These are phyloP conservation scores for Epichloe hybrida DNA, from an alignment of 2,329 filamentous ascomycete species.

Conservation along the genomic window DNA sequence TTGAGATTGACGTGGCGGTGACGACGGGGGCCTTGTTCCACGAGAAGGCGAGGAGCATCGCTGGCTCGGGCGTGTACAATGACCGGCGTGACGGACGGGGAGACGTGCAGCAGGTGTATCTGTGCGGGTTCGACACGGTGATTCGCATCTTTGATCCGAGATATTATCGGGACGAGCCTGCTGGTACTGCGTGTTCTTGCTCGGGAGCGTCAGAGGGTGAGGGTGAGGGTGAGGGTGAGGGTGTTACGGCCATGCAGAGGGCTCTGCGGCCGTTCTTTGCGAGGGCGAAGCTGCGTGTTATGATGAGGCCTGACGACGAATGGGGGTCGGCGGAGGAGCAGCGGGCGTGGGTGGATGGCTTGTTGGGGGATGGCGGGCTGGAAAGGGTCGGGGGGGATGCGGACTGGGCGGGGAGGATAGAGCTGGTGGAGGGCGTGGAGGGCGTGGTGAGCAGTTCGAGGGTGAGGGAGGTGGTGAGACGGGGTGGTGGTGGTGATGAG, in stretches of 20 bases:
- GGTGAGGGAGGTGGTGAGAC: constrained; percentile 43
- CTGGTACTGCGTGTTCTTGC: neutral
- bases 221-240: too few relatives aligned
- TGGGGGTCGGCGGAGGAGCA: constrained; percentile 37
- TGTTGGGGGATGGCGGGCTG: constrained; percentile 37
- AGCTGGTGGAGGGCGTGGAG: constrained; percentile 39
- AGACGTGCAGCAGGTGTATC: constrained; percentile 44
- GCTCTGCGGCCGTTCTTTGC: constrained; percentile 51
- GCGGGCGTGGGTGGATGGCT: constrained; percentile 36
- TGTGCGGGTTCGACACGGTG: constrained; percentile 65
- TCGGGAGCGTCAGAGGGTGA: too few relatives aligned
- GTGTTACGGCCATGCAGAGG: constrained; percentile 26
- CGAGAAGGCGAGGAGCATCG: constrained; percentile 52
- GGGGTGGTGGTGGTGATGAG: constrained; percentile 30
- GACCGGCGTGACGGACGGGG: too few relatives aligned
- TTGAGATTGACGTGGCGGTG: constrained; percentile 52
- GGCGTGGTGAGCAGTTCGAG: constrained; percentile 43
- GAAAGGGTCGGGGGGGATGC: constrained; percentile 41
- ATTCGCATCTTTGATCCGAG: constrained; percentile 59
- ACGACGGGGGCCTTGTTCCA: constrained; percentile 63
- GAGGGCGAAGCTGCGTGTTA: constrained; percentile 48
- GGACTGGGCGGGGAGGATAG: constrained; percentile 47
- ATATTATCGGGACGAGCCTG: constrained; percentile 39
- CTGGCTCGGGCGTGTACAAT: constrained; percentile 24
- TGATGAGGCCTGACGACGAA: constrained; percentile 44